Evolutionary conservation across 2,329 filamentous ascomycete species (phyloP).

Genomic region (Beauveria asiatica): DNA sequence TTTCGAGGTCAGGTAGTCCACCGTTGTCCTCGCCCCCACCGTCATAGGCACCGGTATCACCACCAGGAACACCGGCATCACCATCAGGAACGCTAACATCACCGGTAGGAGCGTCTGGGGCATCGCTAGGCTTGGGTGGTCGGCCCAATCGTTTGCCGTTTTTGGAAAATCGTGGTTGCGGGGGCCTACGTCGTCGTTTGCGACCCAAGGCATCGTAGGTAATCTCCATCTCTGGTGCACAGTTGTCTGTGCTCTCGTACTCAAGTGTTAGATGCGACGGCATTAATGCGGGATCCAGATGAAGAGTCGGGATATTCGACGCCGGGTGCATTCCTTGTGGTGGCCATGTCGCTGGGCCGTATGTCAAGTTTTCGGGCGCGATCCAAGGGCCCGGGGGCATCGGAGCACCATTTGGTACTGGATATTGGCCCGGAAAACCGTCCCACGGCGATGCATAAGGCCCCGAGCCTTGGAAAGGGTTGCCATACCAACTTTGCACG

Average conservation of each 20-base stretch:
- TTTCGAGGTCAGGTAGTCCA: not conserved
- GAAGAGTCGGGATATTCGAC: not conserved
- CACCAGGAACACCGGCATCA: too few relatives aligned
- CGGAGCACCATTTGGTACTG: not conserved
- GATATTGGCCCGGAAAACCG: not conserved
- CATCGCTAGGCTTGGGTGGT: not conserved
- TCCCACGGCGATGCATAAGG: not conserved
- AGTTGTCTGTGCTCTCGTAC: constrained; percentile 1
- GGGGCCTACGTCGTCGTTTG: not conserved
- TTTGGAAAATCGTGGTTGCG: constrained; percentile 9
- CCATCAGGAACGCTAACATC: too few relatives aligned
- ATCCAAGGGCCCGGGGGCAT: not conserved
- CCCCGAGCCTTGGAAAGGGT: not conserved
- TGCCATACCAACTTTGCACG: constrained; percentile 1
- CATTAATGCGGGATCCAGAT: not conserved
- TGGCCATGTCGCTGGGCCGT: not conserved
- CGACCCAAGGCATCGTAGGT: not conserved
- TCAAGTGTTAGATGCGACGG: not conserved
- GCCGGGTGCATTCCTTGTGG: not conserved
- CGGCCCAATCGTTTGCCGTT: constrained; percentile 10
- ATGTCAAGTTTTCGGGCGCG: not conserved
- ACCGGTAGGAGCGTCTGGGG: not conserved
- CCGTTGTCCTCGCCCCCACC: constrained; percentile 5
- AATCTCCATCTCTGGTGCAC: not conserved
- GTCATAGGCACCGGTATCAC: not conserved